A percentile compares a stretch with the other conserved stretches of the same genome.
These are phyloP conservation scores for Sarcocystis neurona DNA, from an alignment of 169 alveolate species.

Conservation along the genomic window DNA sequence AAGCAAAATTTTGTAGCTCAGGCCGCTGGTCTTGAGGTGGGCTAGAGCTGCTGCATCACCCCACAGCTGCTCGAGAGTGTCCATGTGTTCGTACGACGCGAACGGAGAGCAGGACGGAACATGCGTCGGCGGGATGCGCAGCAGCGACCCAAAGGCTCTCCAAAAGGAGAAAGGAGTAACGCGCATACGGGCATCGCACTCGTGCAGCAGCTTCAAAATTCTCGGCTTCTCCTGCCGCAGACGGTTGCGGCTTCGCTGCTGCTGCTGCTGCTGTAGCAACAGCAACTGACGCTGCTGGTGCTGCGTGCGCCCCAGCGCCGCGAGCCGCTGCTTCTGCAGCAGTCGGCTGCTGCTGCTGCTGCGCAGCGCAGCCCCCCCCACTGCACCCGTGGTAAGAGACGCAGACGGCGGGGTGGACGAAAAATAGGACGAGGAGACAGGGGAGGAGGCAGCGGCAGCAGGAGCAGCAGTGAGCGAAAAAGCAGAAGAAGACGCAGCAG, in stretches of 20 bases:
- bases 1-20: constrained; percentile 12
- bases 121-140: constrained; percentile 57
- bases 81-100: constrained; percentile 55
- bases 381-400: neutral
- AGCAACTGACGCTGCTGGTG: constrained; percentile 46
- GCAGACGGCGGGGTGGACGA: neutral
- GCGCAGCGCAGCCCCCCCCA: constrained; percentile 34
- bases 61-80: constrained; percentile 49
- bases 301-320: constrained; percentile 57
- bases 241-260: constrained; percentile 59
- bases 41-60: constrained; percentile 52
- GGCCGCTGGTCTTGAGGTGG: constrained; percentile 20
- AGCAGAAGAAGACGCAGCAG: too few species aligned
- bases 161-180: constrained; percentile 53
- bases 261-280: constrained; percentile 42
- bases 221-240: constrained; percentile 60
- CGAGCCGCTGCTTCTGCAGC: constrained; percentile 39
- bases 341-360: constrained; percentile 13
- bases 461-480: neutral
- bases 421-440: neutral
- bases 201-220: constrained; percentile 49
- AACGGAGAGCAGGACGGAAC: constrained; percentile 33
- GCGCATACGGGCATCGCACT: constrained; percentile 47
- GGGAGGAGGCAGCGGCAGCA: neutral
- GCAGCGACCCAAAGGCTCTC: constrained; percentile 58